Evolutionary conservation across 306 rosid species (phyloP), one percentile per base, ranked within the genome.

Genomic region (Boehmeria nivea): DNA sequence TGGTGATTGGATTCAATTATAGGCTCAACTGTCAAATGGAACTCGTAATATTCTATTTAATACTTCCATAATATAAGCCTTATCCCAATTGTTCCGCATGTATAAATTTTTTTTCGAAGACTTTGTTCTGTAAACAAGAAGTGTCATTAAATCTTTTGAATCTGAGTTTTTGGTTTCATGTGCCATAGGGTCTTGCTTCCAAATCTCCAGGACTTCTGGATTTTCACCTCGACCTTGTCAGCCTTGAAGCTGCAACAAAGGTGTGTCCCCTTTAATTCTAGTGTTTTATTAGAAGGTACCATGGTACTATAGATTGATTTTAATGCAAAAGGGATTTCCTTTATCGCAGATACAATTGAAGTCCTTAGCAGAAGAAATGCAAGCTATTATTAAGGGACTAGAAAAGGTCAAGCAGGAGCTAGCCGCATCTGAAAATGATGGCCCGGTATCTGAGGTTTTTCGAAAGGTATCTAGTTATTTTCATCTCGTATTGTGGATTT

Each of bases 281-380:
- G 72, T 59, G 58, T 40, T 16, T 46, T 47, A 17, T 59, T 20
- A 59, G 17, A 4, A 15, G 27, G 44, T 40, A 10, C n/a, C 8
- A 40, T 40, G 48, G n/a, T 13, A 62, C 19, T 50, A 8, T 28
- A 15, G 24, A 56, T 43, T 14, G 45, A 59, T 54, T 65, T 54
- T 33, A 51, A 27, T 37, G n/a, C 26, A 66, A 57, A 65, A 64
- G 59, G 60, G 55, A 47, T 54, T 21, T 28, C 21, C 51, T 61
- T 72, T 52, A 64, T 68, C 81, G 66, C 84, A 93, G 99, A 88
- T 93, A 76, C 99, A 87, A 93, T 79, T 93, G 81, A 93, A 93
- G 76, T 79, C 96, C 61, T 83, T 93, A 75, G 96, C 99, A 40
- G 96, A 93, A 81, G 99, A 93, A 81, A 93, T 93, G 99, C 89